phyloP scores from a whole-genome alignment of 2,329 filamentous ascomycete genomes.

The Claviceps paspali region DNA sequence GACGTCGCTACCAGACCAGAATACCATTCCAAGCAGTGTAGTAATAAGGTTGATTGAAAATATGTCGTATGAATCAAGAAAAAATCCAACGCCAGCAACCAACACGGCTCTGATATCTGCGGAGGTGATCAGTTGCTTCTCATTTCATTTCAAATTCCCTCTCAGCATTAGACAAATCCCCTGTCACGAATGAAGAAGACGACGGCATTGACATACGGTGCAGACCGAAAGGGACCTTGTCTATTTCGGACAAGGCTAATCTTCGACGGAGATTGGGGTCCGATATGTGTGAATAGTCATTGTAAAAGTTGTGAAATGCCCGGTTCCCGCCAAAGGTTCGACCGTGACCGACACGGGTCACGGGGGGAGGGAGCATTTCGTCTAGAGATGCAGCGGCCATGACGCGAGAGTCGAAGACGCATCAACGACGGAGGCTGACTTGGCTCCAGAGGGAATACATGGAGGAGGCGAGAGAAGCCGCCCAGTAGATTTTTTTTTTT shows the following conservation, averaged over 20 bases:
- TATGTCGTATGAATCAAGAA: slow-evolving; percentile 68
- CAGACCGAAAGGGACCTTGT: slow-evolving; percentile 62
- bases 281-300: slow-evolving; percentile 47
- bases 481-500: too few relatives aligned
- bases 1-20: slow-evolving; percentile 40
- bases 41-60: slow-evolving; percentile 68
- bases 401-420: slow-evolving; percentile 6
- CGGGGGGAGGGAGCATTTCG: slow-evolving; percentile 27
- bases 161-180: neutral
- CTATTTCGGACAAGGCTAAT: slow-evolving; percentile 63
- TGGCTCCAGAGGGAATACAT: slow-evolving; percentile 13
- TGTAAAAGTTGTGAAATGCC: slow-evolving; percentile 62
- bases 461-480: slow-evolving; percentile 1
- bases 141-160: neutral
- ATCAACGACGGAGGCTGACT: slow-evolving; percentile 6
- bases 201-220: slow-evolving; percentile 33
- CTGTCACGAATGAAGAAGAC: neutral
- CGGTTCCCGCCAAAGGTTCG: slow-evolving; percentile 47
- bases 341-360: slow-evolving; percentile 17
- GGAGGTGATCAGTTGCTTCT: neutral
- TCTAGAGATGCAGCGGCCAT: slow-evolving; percentile 18
- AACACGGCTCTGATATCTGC: slow-evolving; percentile 52
- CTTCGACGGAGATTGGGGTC: slow-evolving; percentile 66
- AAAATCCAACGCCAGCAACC: slow-evolving; percentile 71
- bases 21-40: slow-evolving; percentile 59